Evolutionary conservation across 345 rosid genomes (phyloP), one percentile per base, ranked within the genome.

Genomic region (Theobroma cacao): DNA sequence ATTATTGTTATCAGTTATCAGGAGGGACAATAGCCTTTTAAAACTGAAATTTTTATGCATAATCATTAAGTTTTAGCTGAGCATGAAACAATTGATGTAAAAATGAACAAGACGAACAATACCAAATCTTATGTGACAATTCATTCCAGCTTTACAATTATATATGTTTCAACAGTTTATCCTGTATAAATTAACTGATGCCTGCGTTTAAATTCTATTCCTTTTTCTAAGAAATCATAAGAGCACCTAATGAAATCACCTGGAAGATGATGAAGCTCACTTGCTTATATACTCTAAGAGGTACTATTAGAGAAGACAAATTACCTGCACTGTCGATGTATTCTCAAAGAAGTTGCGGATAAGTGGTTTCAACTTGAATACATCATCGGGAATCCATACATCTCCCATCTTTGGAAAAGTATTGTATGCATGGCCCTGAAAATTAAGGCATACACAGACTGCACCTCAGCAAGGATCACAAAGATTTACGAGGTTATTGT

Each of bases 401-500:
- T 91, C 97, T 1, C 97, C 98, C 99, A 96, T 94, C 77, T 89
- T 96, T 5, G 99, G 97, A 77, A 94, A 96, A 63, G 97, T 94
- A 84, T 94, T 94, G 78, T 80, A 96, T 45, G 97, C 98, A 78
- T 72, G 95, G 61, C 99, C 97, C 98, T 91, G 75, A 34, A 41
- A 34, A 60, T 76, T 38, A 72, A 83, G 33, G 76, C 11, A 72
- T 52, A 74, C 18, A 5, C 41, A 41, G 30, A 62, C 43, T 62
- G 36, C 55, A 38, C 17, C 15, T 47, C 47, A 76, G 34, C 11
- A 50, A 78, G 50, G 75, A 64, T 34, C 33, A 34, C 17, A 53
- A 3, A 26, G 55, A 52, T 66, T 22, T 43, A 20, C 1, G 20
- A 68, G 52, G 76, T 69, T 8, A 58, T 38, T 53, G 2, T 6